Conservation (phyloP, 345 rosid species). For the Arabidopsis arenosa region DNA sequence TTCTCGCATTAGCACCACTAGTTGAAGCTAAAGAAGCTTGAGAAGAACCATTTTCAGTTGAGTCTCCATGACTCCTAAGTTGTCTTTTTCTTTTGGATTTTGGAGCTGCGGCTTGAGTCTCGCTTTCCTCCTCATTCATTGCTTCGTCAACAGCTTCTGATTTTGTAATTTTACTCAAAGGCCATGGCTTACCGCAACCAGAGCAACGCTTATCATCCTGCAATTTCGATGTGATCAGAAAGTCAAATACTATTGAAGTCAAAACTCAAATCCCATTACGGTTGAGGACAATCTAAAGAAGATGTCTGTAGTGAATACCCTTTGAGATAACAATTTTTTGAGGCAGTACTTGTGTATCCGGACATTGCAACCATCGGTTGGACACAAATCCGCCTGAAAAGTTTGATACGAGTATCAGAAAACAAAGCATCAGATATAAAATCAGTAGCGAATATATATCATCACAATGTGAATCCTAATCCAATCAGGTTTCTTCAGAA, state of each 20-base stretch:
- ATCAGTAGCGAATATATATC: background rate
- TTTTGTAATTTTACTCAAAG: constrained; percentile 45
- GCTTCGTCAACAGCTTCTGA: constrained; percentile 58
- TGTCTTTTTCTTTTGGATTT: constrained; percentile 53
- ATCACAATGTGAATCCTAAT: background rate
- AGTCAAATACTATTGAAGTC: background rate
- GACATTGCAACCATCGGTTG: constrained; percentile 59
- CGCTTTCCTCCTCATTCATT: constrained; percentile 50
- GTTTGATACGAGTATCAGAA: constrained; percentile 7
- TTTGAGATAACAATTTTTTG: constrained; percentile 56
- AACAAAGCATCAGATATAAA: constrained; percentile 19
- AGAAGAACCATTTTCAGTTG: constrained; percentile 44
- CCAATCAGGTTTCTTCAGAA: constrained; percentile 9
- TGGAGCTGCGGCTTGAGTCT: constrained; percentile 36
- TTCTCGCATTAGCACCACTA: constrained; percentile 47
- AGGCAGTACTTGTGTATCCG: constrained; percentile 89
- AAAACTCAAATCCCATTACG: background rate
- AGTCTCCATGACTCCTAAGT: constrained; percentile 41
- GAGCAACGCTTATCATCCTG: constrained; percentile 69
- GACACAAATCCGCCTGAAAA: constrained; percentile 78
- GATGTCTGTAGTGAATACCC: constrained; percentile 49
- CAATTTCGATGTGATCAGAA: constrained; percentile 18
- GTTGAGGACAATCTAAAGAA: constrained; percentile 11
- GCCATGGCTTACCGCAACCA: constrained; percentile 69
- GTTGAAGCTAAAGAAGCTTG: constrained; percentile 48